These are phyloP conservation scores for Hyphochytrium catenoides DNA, from an alignment of 352 stramenopile species.

Conservation along the genomic window DNA sequence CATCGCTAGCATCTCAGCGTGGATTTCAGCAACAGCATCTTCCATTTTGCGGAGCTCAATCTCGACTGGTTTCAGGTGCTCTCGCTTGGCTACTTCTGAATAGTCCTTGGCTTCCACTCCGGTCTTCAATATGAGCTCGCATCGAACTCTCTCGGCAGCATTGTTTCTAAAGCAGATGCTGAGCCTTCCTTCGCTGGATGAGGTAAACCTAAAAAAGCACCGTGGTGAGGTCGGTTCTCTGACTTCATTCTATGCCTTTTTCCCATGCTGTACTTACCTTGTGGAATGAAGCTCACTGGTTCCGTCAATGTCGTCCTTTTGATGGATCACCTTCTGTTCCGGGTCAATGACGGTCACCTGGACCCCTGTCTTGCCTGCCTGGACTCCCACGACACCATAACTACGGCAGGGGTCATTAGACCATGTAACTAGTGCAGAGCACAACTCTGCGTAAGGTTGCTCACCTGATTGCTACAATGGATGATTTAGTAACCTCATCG, in stretches of 20 bases:
- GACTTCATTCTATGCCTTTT: too few relatives aligned
- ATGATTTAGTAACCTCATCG: conserved; percentile 43
- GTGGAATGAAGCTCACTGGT: conserved; percentile 42
- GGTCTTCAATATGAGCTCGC: conserved; percentile 64
- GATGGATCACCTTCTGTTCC: conserved; percentile 41
- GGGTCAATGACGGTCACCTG: conserved; percentile 41
- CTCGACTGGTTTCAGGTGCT: conserved; percentile 65
- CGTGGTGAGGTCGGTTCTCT: too few relatives aligned
- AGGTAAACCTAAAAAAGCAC: conserved; percentile 57
- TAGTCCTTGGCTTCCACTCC: conserved; percentile 66
- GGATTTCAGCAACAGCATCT: conserved; percentile 60
- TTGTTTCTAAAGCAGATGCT: conserved; percentile 51
- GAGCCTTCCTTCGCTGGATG: conserved; percentile 32
- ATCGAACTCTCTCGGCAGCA: conserved; percentile 33
- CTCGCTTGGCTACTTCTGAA: conserved; percentile 54
- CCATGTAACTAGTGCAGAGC: too few relatives aligned
- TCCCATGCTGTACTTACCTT: too few relatives aligned
- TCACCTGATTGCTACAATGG: conserved; percentile 44
- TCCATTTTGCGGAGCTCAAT: conserved; percentile 69
- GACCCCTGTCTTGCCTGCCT: conserved; percentile 35
- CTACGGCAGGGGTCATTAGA: too few relatives aligned
- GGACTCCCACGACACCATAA: conserved; percentile 41
- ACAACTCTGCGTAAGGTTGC: too few relatives aligned
- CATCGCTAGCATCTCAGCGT: conserved; percentile 70
- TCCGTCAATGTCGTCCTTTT: conserved; percentile 54